Conservation (phyloP, 2,329 filamentous ascomycete genomes). For the Cladosporium phlei region DNA sequence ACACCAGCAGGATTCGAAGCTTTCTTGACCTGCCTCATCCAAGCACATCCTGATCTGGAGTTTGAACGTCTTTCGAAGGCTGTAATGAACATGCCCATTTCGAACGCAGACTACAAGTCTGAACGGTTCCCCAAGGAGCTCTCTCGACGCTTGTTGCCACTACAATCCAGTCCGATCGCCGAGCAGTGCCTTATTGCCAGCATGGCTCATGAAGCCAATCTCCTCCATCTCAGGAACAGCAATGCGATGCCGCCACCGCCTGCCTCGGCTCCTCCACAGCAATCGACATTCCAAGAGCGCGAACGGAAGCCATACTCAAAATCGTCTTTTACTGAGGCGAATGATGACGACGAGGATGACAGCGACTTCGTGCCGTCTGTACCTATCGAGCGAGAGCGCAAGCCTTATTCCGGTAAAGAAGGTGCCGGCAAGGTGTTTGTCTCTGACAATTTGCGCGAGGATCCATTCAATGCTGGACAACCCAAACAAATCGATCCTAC, state of each 20-base stretch:
- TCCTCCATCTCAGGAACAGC: constrained; percentile 41
- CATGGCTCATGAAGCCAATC: constrained; percentile 35
- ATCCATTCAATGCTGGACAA: constrained; percentile 7
- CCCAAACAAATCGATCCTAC: background rate
- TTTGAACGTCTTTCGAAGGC: constrained; percentile 64
- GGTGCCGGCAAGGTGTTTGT: constrained; percentile 55
- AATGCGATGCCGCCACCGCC: constrained; percentile 31
- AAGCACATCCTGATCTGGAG: constrained; percentile 72
- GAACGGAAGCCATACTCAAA: constrained; percentile 38
- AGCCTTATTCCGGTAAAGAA: constrained; percentile 58
- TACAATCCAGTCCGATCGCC: constrained; percentile 50
- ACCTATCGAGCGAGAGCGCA: constrained; percentile 60
- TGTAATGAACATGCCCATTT: constrained; percentile 67
- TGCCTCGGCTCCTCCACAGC: constrained; percentile 20
- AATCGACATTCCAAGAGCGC: constrained; percentile 32
- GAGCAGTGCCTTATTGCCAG: constrained; percentile 56
- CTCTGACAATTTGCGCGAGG: constrained; percentile 1
- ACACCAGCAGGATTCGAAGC: constrained; percentile 45
- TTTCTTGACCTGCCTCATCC: constrained; percentile 70
- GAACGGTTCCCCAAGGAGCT: constrained; percentile 77
- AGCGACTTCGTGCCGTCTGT: constrained; percentile 33
- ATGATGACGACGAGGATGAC: constrained; percentile 34
- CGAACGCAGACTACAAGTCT: constrained; percentile 56
- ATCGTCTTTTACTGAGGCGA: constrained; percentile 24
- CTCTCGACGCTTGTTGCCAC: constrained; percentile 67